Evolutionary conservation across 2,329 filamentous ascomycete genomes (phyloP).

Genomic region (Microsporum canis): DNA sequence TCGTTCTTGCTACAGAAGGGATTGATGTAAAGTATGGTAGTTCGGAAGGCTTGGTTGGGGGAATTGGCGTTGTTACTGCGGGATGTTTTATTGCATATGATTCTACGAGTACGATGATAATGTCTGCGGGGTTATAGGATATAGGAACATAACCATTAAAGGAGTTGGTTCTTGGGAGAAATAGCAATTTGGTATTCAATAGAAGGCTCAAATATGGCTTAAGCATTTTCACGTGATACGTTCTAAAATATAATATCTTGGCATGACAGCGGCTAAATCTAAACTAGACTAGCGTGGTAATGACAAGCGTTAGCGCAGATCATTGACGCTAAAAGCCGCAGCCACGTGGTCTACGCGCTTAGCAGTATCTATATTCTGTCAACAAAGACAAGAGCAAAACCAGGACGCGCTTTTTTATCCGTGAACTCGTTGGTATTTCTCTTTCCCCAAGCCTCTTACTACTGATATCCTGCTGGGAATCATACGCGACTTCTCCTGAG

Average conservation of each 20-base stretch:
- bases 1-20: too few relatives aligned
- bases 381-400: background rate
- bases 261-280: background rate
- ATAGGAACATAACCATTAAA: too few relatives aligned
- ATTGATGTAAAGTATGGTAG: too few relatives aligned
- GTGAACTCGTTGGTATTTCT: background rate
- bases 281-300: background rate
- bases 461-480: background rate
- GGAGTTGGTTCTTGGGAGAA: too few relatives aligned
- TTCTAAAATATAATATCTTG: background rate
- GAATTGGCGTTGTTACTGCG: too few relatives aligned
- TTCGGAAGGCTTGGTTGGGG: too few relatives aligned
- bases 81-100: too few relatives aligned
- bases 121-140: too few relatives aligned
- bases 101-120: too few relatives aligned
- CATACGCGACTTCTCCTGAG: background rate
- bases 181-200: too few relatives aligned
- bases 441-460: background rate
- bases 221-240: too few relatives aligned
- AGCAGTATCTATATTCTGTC: background rate
- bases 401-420: background rate
- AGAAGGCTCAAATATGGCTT: too few relatives aligned
- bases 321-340: background rate
- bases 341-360: background rate
- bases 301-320: background rate